These are phyloP conservation scores for Xylaria polymorpha DNA, from an alignment of 2,329 filamentous ascomycete genomes.

Conservation along the genomic window DNA sequence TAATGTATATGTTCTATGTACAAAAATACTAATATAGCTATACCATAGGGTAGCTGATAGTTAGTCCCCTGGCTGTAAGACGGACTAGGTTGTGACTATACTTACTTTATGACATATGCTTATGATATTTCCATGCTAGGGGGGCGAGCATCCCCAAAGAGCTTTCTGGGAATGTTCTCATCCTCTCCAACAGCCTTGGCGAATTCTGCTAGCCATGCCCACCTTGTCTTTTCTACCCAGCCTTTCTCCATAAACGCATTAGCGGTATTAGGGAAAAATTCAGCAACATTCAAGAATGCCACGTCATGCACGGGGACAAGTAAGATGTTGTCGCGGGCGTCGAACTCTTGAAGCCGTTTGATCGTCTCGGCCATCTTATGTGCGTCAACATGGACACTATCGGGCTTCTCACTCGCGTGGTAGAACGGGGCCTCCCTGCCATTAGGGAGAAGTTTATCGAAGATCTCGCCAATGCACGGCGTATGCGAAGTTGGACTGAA, in stretches of 20 bases:
- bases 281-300: conserved; percentile 52
- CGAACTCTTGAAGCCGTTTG: conserved; percentile 39
- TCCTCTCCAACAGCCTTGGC: conserved; percentile 54
- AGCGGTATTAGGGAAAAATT: conserved; percentile 62
- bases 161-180: conserved; percentile 40
- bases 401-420: conserved; percentile 35
- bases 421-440: conserved; percentile 51
- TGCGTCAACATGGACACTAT: conserved; percentile 30
- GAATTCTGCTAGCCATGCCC: conserved; percentile 64
- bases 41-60: too few relatives aligned
- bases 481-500: conserved; percentile 46
- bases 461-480: conserved; percentile 49
- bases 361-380: conserved; percentile 47
- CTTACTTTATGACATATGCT: not conserved
- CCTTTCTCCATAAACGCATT: conserved; percentile 60
- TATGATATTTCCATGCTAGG: not conserved
- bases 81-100: too few relatives aligned
- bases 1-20: too few relatives aligned
- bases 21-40: too few relatives aligned
- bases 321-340: conserved; percentile 44
- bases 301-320: conserved; percentile 42
- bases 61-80: too few relatives aligned
- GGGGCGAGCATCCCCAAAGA: conserved; percentile 38
- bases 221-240: conserved; percentile 58
- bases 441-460: conserved; percentile 50